A percentile compares a stretch with the other conserved stretches of the same genome.
phyloP scores from a whole-genome alignment of 2,329 filamentous ascomycete species.

The Aureobasidium sp. region DNA sequence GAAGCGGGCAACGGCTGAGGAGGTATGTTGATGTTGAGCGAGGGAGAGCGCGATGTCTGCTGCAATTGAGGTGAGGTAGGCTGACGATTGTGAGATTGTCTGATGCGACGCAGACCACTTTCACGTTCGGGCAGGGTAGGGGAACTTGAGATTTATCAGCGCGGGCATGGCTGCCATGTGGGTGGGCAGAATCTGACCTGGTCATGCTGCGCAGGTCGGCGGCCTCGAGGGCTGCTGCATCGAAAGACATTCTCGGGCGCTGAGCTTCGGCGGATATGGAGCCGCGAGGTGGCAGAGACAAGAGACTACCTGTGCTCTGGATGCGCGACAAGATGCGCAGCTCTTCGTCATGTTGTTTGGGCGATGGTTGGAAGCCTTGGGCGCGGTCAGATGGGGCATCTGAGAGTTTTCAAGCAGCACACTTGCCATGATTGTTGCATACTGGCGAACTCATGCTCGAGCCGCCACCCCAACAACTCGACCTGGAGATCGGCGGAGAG shows the following conservation, averaged over 20 bases:
- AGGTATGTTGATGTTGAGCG: conserved; percentile 60
- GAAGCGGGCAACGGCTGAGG: conserved; percentile 46
- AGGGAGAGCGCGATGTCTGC: conserved; percentile 53
- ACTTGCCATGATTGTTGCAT: conserved; percentile 13
- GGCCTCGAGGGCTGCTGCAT: conserved; percentile 4
- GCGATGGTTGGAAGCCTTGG: conserved; percentile 11
- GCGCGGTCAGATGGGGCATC: not conserved
- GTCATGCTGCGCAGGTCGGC: conserved; percentile 11
- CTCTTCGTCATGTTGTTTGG: conserved; percentile 7
- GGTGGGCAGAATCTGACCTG: not conserved
- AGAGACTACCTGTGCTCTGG: conserved; percentile 11
- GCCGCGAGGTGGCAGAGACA: not conserved
- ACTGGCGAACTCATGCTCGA: conserved; percentile 17
- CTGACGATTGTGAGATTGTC: conserved; percentile 69
- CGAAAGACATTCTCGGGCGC: conserved; percentile 12
- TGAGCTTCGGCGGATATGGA: conserved; percentile 1
- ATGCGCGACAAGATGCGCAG: conserved; percentile 1
- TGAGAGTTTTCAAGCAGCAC: not conserved
- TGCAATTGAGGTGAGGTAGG: conserved; percentile 53
- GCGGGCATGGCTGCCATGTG: not conserved
- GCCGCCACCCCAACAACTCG: not conserved
- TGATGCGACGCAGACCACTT: conserved; percentile 78
- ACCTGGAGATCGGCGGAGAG: not conserved
- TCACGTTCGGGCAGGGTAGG: conserved; percentile 23
- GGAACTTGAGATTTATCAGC: conserved; percentile 1